Evolutionary conservation across 148 eudicot species (phyloP), one percentile per base, ranked within the genome.

Genomic region (Dianthus caryophyllus): DNA sequence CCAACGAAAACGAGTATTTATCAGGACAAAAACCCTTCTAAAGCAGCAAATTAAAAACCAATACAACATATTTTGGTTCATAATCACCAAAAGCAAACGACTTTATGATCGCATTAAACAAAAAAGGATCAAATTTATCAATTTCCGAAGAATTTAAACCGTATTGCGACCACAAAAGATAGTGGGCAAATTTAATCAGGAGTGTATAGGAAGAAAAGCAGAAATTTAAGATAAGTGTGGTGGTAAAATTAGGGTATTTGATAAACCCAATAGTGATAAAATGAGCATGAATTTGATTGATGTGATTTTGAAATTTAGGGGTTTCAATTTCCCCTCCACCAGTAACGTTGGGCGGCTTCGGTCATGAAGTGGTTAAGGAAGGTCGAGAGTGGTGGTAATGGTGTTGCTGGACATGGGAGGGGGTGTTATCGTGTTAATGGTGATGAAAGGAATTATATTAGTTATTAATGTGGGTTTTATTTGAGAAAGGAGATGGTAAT

Each of bases 81-180:
- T 70, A 47, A 41, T 60, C 27, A 15, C 84, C 83, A 31, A 80
- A 85, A 48, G 85, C 80, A 56, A 65, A 84, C 0, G 90, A 65
- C 79, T 82, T 90, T 49, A 83, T 85, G 13, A 87, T 73, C 4
- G 81, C 79, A 55, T 90, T 90, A 84, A 91, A 90, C 13, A 87
- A 78, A 61, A 82, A 87, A 27, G 96, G 88, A 61, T 84, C 85
- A 1, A 65, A 68, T 2, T 36, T 56, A 54, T 71, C 66, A 26
- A 38, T 21, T 22, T 47, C 8, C 0, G n/a, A 15, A 4, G 26
- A 18, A 33, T 51, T 60, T 25, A 36, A 0, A 8, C 67, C 59
- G 38, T 76, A 73, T 16, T 75, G 65, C 0, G 83, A 73, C 1
- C 82, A 56, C 69, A 87, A 84, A 18, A 90, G 78, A 67, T 69